These are phyloP conservation scores for Psophocarpus tetragonolobus DNA, from an alignment of 306 rosid genomes.

Conservation along the genomic window DNA sequence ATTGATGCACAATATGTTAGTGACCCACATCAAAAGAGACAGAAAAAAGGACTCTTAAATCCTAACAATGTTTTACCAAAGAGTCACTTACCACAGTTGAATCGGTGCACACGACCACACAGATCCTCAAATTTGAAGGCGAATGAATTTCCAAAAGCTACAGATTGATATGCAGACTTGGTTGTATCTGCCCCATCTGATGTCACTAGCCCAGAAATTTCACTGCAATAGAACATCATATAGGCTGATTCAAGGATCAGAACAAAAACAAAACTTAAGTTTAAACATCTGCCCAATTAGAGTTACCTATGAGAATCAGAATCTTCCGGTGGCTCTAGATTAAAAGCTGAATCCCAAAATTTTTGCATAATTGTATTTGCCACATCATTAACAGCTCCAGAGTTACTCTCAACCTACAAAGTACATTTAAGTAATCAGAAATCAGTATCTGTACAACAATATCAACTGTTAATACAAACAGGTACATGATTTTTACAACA, in stretches of 20 bases:
- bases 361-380: conserved; percentile 92
- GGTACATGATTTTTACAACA: conserved; percentile 16
- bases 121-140: conserved; percentile 80
- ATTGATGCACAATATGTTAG: conserved; percentile 13
- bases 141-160: conserved; percentile 72
- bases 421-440: conserved; percentile 28
- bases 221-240: conserved; percentile 57
- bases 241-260: conserved; percentile 19
- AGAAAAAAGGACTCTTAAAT: not conserved
- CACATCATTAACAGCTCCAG: conserved; percentile 77
- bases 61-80: conserved; percentile 14
- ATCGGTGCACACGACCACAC: conserved; percentile 77
- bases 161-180: conserved; percentile 58
- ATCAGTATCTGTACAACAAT: conserved; percentile 5
- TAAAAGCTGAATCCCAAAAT: conserved; percentile 94
- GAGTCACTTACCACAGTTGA: conserved; percentile 70
- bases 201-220: conserved; percentile 68
- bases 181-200: conserved; percentile 63
- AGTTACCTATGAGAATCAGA: conserved; percentile 80
- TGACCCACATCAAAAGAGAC: not conserved
- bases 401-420: conserved; percentile 70
- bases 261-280: conserved; percentile 19
- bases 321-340: conserved; percentile 87
- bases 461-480: conserved; percentile 2
- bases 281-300: conserved; percentile 18